These are phyloP conservation scores for Yamadazyma trypodendri DNA, from an alignment of 1,139 yeast species.

Conservation along the genomic window DNA sequence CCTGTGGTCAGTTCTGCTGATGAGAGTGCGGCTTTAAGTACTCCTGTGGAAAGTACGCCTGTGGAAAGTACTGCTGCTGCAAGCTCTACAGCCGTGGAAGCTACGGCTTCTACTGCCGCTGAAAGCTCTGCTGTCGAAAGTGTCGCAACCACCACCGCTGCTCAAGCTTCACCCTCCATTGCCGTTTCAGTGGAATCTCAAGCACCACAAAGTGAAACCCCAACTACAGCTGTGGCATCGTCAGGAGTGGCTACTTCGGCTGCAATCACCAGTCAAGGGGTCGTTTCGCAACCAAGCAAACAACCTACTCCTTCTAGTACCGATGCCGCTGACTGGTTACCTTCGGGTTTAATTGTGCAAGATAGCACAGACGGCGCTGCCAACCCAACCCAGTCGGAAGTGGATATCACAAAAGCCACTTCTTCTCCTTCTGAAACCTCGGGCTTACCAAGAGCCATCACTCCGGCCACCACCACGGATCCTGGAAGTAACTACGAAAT, in stretches of 20 bases:
- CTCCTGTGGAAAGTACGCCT: neutral
- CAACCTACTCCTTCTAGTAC: constrained; percentile 16
- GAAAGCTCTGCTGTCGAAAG: constrained; percentile 7
- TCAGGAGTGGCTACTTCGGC: neutral
- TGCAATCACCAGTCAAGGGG: constrained; percentile 3
- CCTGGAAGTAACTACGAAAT: constrained; percentile 54
- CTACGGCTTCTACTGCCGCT: neutral
- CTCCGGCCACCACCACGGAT: constrained; percentile 45
- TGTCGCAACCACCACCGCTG: constrained; percentile 4
- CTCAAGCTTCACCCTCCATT: constrained; percentile 1
- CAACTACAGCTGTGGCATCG: constrained; percentile 1
- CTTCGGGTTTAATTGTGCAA: constrained; percentile 44
- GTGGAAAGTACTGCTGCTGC: constrained; percentile 2
- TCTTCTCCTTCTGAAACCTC: constrained; percentile 42
- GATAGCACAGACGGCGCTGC: constrained; percentile 17
- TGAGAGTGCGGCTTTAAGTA: neutral
- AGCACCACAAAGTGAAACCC: neutral
- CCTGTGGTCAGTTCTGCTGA: constrained; percentile 5
- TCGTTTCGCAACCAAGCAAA: constrained; percentile 5
- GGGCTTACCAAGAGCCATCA: constrained; percentile 67
- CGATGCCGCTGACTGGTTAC: constrained; percentile 47
- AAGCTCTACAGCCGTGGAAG: constrained; percentile 1
- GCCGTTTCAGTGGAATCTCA: constrained; percentile 1
- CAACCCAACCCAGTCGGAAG: constrained; percentile 24
- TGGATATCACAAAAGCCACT: constrained; percentile 32